Conservation (phyloP, 805 yeast species). For the Lachancea fermentati region DNA sequence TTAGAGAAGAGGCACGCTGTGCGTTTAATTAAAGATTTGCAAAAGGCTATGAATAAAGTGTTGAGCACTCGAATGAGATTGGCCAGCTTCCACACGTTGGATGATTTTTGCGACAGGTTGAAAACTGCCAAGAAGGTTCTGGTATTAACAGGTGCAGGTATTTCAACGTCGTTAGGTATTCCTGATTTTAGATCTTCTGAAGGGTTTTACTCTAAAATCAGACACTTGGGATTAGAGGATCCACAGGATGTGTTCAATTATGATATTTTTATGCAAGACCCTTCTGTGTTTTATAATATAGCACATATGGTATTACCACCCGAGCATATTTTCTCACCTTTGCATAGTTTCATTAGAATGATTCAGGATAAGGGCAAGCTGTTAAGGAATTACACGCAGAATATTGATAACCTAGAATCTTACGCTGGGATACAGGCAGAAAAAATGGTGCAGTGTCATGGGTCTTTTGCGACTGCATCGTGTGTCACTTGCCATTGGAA, state of each 20-base stretch:
- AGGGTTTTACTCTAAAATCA: slow-evolving; percentile 72
- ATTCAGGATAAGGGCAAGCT: slow-evolving; percentile 73
- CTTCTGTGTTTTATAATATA: slow-evolving; percentile 75
- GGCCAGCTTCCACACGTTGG: slow-evolving; percentile 49
- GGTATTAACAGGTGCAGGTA: slow-evolving; percentile 90
- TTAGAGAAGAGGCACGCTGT: slow-evolving; percentile 42
- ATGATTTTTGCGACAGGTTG: slow-evolving; percentile 51
- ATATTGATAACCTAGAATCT: slow-evolving; percentile 82
- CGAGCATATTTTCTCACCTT: slow-evolving; percentile 56
- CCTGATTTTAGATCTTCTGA: slow-evolving; percentile 90
- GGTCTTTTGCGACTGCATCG: slow-evolving; percentile 83
- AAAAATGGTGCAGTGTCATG: slow-evolving; percentile 82
- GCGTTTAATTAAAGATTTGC: slow-evolving; percentile 46
- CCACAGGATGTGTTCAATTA: slow-evolving; percentile 89
- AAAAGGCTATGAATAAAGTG: slow-evolving; percentile 62
- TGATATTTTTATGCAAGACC: slow-evolving; percentile 65
- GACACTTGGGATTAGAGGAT: slow-evolving; percentile 64
- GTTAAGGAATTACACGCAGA: slow-evolving; percentile 82
- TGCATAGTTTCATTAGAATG: slow-evolving; percentile 73
- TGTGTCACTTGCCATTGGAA: slow-evolving; percentile 70
- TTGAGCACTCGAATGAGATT: slow-evolving; percentile 50
- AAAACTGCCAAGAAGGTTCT: slow-evolving; percentile 53
- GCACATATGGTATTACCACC: slow-evolving; percentile 85
- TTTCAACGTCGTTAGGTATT: slow-evolving; percentile 82
- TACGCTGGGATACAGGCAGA: slow-evolving; percentile 66